A percentile compares a stretch with the other conserved stretches of the same genome.
phyloP scores from a whole-genome alignment of 371 early-diverging fungal genomes.

The Saksenaea vasiformis region DNA sequence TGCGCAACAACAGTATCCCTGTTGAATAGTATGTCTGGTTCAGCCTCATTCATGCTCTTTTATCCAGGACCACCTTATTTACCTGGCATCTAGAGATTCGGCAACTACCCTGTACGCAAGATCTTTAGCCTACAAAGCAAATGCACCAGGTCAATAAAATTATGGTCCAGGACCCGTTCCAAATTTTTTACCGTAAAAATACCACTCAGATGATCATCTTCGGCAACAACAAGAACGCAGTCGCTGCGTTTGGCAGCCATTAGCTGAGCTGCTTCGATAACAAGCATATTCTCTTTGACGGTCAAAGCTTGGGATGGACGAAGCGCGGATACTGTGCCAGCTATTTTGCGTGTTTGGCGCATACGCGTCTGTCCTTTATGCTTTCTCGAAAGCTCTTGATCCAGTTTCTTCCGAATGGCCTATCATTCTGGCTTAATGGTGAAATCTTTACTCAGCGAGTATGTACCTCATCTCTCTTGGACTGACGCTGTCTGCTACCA shows the following conservation, averaged over 20 bases:
- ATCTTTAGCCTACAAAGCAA: conserved; percentile 44
- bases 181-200: conserved; percentile 77
- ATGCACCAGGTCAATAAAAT: background rate
- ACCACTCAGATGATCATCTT: conserved; percentile 89
- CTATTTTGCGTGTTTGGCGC: conserved; percentile 45
- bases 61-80: background rate
- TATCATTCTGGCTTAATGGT: conserved; percentile 52
- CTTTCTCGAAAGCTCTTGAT: conserved; percentile 73
- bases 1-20: conserved; percentile 75
- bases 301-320: conserved; percentile 87
- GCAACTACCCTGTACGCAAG: conserved; percentile 53
- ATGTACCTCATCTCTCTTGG: conserved; percentile 61
- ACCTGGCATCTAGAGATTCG: conserved; percentile 48
- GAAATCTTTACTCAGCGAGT: conserved; percentile 77
- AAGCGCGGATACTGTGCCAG: conserved; percentile 90
- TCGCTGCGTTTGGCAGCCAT: conserved; percentile 99
- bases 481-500: conserved; percentile 42
- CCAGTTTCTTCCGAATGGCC: conserved; percentile 71
- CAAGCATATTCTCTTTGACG: conserved; percentile 83
- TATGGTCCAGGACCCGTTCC: background rate
- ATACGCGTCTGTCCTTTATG: conserved; percentile 36
- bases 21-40: background rate
- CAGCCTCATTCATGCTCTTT: background rate
- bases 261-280: conserved; percentile 92
- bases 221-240: conserved; percentile 90